These are phyloP conservation scores for Diaporthe sp. DNA, from an alignment of 2,329 filamentous ascomycete genomes.

Conservation along the genomic window DNA sequence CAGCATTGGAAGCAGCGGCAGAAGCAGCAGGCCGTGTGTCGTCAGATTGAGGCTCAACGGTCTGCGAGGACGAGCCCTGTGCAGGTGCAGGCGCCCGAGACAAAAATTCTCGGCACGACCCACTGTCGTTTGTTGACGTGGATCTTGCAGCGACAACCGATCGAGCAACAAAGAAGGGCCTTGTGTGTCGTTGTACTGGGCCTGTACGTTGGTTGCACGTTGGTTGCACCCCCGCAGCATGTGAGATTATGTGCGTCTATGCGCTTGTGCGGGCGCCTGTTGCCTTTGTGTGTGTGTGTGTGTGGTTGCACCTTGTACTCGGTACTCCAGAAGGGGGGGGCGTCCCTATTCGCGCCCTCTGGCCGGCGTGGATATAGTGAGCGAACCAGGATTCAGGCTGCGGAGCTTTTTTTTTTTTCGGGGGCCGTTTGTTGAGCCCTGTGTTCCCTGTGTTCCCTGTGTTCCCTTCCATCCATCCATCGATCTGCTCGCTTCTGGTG, in stretches of 20 bases:
- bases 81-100: constrained; percentile 28
- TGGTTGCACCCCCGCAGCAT: neutral
- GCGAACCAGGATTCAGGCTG: constrained; percentile 24
- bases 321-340: neutral
- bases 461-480: neutral
- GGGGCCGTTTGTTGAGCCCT: constrained; percentile 18
- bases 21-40: constrained; percentile 15
- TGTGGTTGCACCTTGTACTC: constrained; percentile 23
- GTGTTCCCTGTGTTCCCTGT: neutral
- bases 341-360: neutral
- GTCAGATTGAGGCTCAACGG: constrained; percentile 33
- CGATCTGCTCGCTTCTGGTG: constrained; percentile 27
- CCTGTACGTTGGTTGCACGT: constrained; percentile 23
- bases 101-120: constrained; percentile 27
- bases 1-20: neutral
- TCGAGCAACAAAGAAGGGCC: constrained; percentile 18
- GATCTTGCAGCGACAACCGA: constrained; percentile 34
- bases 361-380: constrained; percentile 6
- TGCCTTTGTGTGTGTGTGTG: no score
- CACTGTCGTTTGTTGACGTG: constrained; percentile 31
- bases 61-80: constrained; percentile 29
- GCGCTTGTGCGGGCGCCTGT: neutral
- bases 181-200: constrained; percentile 38
- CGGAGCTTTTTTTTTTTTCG: constrained; percentile 19
- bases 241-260: constrained; percentile 3